These are phyloP conservation scores for Hawksworthiomyces lignivorus DNA, from an alignment of 2,329 filamentous ascomycete genomes.

Conservation along the genomic window DNA sequence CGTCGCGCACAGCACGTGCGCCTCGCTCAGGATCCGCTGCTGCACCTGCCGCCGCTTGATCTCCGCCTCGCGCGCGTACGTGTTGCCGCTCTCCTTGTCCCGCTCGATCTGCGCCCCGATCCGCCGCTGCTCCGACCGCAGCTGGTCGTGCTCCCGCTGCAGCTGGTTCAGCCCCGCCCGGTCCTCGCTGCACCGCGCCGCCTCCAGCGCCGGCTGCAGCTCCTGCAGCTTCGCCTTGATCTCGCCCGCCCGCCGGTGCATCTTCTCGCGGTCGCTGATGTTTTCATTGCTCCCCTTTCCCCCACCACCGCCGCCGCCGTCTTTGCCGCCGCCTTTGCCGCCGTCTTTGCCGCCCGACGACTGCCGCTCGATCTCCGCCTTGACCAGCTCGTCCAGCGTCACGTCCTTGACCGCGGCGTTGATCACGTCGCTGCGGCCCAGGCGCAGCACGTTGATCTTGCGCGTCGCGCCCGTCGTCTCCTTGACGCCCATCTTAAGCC, in stretches of 20 bases:
- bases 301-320: not conserved
- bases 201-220: slow-evolving; percentile 64
- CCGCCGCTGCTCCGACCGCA: slow-evolving; percentile 62
- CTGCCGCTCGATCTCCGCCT: slow-evolving; percentile 48
- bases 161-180: slow-evolving; percentile 44
- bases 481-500: slow-evolving; percentile 80
- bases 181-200: slow-evolving; percentile 50
- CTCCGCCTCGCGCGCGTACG: slow-evolving; percentile 74
- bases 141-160: slow-evolving; percentile 66
- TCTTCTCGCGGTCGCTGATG: slow-evolving; percentile 48
- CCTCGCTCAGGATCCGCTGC: slow-evolving; percentile 82
- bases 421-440: slow-evolving; percentile 87
- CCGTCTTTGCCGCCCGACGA: not conserved
- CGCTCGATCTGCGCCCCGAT: slow-evolving; percentile 81
- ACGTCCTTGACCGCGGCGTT: slow-evolving; percentile 84
- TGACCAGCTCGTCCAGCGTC: slow-evolving; percentile 86
- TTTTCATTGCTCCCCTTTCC: slow-evolving; percentile 20
- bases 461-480: slow-evolving; percentile 64
- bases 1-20: slow-evolving; percentile 90
- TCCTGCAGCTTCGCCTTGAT: slow-evolving; percentile 69
- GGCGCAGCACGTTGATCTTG: slow-evolving; percentile 78
- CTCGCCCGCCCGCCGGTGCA: slow-evolving; percentile 57
- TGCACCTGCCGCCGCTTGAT: slow-evolving; percentile 77
- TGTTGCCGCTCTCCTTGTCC: slow-evolving; percentile 77
- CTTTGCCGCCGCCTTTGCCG: not conserved